Evolutionary conservation across 2,329 filamentous ascomycete species (phyloP), one percentile per base, ranked within the genome.

Genomic region (Zymoseptoria passerinii): DNA sequence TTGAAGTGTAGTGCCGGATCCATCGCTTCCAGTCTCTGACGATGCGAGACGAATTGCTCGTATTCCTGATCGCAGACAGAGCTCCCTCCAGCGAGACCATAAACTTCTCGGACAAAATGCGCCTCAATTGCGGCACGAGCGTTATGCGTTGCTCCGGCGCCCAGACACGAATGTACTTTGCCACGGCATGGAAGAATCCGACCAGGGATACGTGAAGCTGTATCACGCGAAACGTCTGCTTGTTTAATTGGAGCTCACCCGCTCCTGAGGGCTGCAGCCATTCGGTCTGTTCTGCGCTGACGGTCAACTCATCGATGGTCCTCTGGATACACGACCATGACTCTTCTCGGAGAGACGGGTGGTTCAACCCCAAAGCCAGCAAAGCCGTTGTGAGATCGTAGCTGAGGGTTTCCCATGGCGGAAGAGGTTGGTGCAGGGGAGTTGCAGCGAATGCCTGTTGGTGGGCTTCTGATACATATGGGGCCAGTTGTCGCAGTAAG

Each of bases 11-110:
- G 61, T 92, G 88, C 50, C 87, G 88, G 58, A 90, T 77, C 73
- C 90, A 90, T 63, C 87, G 85, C 75, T 89, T 95, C 94, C 94
- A 99, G 64, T 96, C 89, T 68, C 85, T 88, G 19, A 89, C 78
- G 28, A 82, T 76, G 52, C 81, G 80, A 62, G 89, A 85, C 23
- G 84, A 77, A 28, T 81, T 81, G 64, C 84, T 85, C 2, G 87
- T 82, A 73, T 95, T 95, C 57, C 92, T 87, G 63, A 97, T 88
- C 8, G 89, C 91, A 8, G 92, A 96, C 58, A 96, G 87, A 8
- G 91, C 89, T 0, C 90, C 90, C 75, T 97, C 94, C 44, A 97
- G 83, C 1, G 89, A 86, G 10, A 95, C 83, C 64, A 96, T 80
- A 70, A 95, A 96, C 6, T 84, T 80, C 68, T 96, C 92, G 0